These are phyloP conservation scores for Sporothrix inflata DNA, from an alignment of 2,329 filamentous ascomycete genomes.

Conservation along the genomic window DNA sequence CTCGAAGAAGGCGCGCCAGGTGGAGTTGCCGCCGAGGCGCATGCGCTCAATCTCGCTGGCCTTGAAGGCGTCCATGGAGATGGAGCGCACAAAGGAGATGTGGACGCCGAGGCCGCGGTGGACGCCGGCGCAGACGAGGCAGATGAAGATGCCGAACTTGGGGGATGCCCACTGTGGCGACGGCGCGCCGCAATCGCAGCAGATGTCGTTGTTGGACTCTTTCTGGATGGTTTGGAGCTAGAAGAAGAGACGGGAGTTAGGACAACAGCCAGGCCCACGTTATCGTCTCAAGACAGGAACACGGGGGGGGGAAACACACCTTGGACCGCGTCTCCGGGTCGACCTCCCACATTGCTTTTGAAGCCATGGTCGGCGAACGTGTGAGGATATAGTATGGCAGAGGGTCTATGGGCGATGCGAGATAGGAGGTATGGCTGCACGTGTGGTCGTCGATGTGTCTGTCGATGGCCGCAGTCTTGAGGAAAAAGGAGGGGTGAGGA, in stretches of 20 bases:
- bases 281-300: not conserved
- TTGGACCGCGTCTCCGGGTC: conserved; percentile 96
- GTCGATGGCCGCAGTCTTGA: not conserved
- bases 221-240: conserved; percentile 91
- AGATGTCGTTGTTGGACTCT: conserved; percentile 82
- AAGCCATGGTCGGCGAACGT: conserved; percentile 52
- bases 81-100: conserved; percentile 96
- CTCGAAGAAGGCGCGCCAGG: conserved; percentile 88
- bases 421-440: not conserved
- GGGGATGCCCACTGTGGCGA: conserved; percentile 98
- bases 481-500: not conserved
- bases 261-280: not conserved
- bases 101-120: conserved; percentile 95
- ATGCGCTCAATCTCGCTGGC: conserved; percentile 89
- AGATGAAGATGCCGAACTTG: conserved; percentile 99
- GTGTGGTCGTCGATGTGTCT: conserved; percentile 2
- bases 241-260: not conserved
- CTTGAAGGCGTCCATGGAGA: conserved; percentile 99
- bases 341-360: conserved; percentile 95
- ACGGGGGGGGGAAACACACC: conserved; percentile 54
- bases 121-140: conserved; percentile 90
- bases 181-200: conserved; percentile 93
- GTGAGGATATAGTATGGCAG: not conserved
- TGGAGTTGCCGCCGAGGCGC: conserved; percentile 86
- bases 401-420: not conserved